Percentiles rank a stretch among this genome's conserved stretches.
phyloP scores from a whole-genome alignment of 2,329 filamentous ascomycete genomes.

The Thelonectria olida region DNA sequence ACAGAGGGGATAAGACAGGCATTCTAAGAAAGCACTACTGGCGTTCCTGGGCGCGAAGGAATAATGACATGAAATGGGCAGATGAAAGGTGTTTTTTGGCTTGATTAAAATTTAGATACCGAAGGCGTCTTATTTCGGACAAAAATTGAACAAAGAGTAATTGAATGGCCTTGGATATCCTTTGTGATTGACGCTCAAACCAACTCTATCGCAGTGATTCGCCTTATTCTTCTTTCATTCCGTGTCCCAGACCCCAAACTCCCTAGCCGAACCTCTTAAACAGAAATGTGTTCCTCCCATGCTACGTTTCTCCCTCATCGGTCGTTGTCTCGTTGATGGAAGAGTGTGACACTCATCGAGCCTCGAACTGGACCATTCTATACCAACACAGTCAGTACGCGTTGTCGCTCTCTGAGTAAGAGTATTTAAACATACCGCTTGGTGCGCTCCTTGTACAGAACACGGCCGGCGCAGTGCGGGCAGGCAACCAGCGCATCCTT shows the following conservation, averaged over 20 bases:
- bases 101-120: constrained; percentile 35
- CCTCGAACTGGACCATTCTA: constrained; percentile 99
- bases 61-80: constrained; percentile 16
- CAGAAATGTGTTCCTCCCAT: constrained; percentile 17
- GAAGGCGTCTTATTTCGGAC: constrained; percentile 29
- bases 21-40: constrained; percentile 19
- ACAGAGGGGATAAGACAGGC: constrained; percentile 44
- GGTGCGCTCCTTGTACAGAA: constrained; percentile 97
- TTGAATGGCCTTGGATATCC: constrained; percentile 15
- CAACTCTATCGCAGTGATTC: constrained; percentile 25
- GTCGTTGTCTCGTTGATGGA: background rate
- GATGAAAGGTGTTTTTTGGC: constrained; percentile 21
- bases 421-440: constrained; percentile 75
- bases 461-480: constrained; percentile 82
- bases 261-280: constrained; percentile 28
- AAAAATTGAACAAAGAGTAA: constrained; percentile 22
- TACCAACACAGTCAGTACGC: constrained; percentile 11
- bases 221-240: constrained; percentile 20
- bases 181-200: constrained; percentile 18
- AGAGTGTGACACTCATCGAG: constrained; percentile 64
- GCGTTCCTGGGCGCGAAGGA: constrained; percentile 32
- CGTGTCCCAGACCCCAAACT: constrained; percentile 38
- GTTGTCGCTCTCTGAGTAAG: too few species aligned
- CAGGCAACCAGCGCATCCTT: constrained; percentile 61
- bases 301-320: background rate